Conservation (phyloP, 148 eudicot species). For the Beta vulgaris region DNA sequence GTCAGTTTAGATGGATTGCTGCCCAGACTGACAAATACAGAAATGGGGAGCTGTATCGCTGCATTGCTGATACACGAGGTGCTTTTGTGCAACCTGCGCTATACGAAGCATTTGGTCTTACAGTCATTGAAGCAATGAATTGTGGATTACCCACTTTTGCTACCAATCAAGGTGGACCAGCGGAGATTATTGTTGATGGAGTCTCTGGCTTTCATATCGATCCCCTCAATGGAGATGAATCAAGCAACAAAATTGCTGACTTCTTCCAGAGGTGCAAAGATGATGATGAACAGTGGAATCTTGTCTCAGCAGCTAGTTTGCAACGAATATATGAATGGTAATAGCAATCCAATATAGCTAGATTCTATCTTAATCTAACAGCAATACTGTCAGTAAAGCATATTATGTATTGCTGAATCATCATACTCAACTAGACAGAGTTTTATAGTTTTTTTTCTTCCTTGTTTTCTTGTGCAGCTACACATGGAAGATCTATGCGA, state of each 20-base stretch:
- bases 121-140: slow-evolving; percentile 96
- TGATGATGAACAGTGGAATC: slow-evolving; percentile 59
- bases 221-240: slow-evolving; percentile 70
- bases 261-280: slow-evolving; percentile 73
- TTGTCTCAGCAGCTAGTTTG: slow-evolving; percentile 57
- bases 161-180: slow-evolving; percentile 94
- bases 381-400: not conserved
- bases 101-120: slow-evolving; percentile 94
- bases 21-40: slow-evolving; percentile 79
- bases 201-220: slow-evolving; percentile 85
- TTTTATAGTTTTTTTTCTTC: not conserved
- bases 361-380: not conserved
- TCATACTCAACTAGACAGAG: not conserved
- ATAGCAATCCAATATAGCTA: slow-evolving; percentile 10
- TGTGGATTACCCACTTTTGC: slow-evolving; percentile 94
- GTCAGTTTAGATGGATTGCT: slow-evolving; percentile 93
- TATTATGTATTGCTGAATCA: slow-evolving; percentile 1
- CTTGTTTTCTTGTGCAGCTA: slow-evolving; percentile 50
- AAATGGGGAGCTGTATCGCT: slow-evolving; percentile 80
- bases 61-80: slow-evolving; percentile 82
- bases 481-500: slow-evolving; percentile 98
- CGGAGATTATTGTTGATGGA: slow-evolving; percentile 87
- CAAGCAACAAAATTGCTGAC: slow-evolving; percentile 79
- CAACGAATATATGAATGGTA: slow-evolving; percentile 86
- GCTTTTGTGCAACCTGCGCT: slow-evolving; percentile 93